Base-by-base conservation (phyloP, 768 basidiomycete genomes). In the Scleroderma citrinum region DNA sequence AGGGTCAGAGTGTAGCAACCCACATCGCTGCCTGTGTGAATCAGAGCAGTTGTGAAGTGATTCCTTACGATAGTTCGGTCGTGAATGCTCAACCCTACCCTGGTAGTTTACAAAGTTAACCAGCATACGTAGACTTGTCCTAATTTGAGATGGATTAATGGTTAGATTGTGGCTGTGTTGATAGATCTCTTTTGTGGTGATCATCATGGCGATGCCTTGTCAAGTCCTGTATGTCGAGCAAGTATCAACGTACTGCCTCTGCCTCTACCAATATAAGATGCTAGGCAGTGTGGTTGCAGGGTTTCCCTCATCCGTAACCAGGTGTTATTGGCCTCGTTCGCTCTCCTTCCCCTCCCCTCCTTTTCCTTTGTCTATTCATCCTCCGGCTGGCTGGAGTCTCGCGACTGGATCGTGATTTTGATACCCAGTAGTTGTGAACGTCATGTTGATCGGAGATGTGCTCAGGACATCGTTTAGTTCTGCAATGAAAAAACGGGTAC, bases 1-100 rank as follows among this genome's bases (percentile, higher is more conserved):
- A 82, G 59, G 81, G 81, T 0, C 56, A 68, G 30, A 63, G 67
- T 19, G 66, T 73, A 1, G 78, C 70, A 0, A 47, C 53, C 11
- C 59, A 56, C 5, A 59, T 83, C 7, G 70, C 71, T 2, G 58
- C 65, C 12, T 82, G 81, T 48, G 61, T 81, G 32, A 51, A 29
- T 5, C 26, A 58, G 7, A 59, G 56, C 1, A 59, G 56, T 1
- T 67, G 61, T 16, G 50, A 59, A 11, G 61, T 53, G 17, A 43
- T 67, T 16, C 56, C 68, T 37, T 57, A 67, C 24, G 46, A 29
- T 29, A 29, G 59, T 4, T 56, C 57, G 7, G 54, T 55, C 2
- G 62, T 69, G 17, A 70, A 72, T 44, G 64, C 64, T 0, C 54
- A 60, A 13, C 66, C 72, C 2, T 71, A 73, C 40, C 59, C 60